phyloP scores from a whole-genome alignment of 495 filamentous ascomycete species.

The Podospora pseudocomata region DNA sequence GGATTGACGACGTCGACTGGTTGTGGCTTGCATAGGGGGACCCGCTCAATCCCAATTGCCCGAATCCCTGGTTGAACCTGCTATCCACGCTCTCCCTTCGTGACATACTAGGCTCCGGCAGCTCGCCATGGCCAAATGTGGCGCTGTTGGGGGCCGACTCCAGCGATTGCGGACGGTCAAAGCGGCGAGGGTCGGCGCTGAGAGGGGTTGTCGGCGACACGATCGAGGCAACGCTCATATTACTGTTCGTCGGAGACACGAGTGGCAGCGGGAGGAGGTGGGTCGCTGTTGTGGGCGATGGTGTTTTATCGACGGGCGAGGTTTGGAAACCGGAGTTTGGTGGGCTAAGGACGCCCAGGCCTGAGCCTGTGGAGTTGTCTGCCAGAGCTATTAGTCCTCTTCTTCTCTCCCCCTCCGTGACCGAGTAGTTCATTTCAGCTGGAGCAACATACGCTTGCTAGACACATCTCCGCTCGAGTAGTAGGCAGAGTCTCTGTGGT shows the following conservation, averaged over 20 bases:
- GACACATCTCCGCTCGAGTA: constrained; percentile 52
- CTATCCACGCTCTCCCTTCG: constrained; percentile 77
- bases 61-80: constrained; percentile 66
- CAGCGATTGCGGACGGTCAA: constrained; percentile 44
- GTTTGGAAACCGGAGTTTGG: constrained; percentile 39
- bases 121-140: constrained; percentile 26
- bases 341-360: constrained; percentile 39
- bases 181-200: constrained; percentile 35
- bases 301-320: constrained; percentile 50
- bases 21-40: constrained; percentile 73
- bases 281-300: constrained; percentile 45
- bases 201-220: constrained; percentile 50
- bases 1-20: constrained; percentile 71
- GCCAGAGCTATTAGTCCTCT: background rate
- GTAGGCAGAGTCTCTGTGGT: constrained; percentile 53
- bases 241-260: constrained; percentile 43
- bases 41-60: constrained; percentile 62
- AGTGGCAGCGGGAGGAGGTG: constrained; percentile 44
- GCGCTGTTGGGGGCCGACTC: constrained; percentile 40
- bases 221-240: constrained; percentile 57
- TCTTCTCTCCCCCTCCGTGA: background rate
- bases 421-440: constrained; percentile 4
- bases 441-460: constrained; percentile 49
- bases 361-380: constrained; percentile 53
- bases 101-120: constrained; percentile 41